Conservation (phyloP, 805 yeast species). For the Sugiyamaella americana region DNA sequence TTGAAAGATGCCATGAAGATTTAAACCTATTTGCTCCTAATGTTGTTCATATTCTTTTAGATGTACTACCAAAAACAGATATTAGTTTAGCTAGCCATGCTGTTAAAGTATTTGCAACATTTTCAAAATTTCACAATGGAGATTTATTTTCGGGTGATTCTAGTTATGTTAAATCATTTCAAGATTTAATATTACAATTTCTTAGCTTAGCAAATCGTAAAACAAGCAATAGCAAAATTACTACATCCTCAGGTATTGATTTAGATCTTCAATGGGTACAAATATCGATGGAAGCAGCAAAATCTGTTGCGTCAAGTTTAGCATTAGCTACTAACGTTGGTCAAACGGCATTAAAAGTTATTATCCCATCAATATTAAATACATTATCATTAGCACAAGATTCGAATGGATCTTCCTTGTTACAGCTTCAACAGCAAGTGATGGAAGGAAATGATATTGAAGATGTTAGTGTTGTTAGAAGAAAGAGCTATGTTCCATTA, state of each 20-base stretch:
- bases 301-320: conserved; percentile 32
- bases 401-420: conserved; percentile 5
- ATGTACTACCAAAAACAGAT: conserved; percentile 53
- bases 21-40: conserved; percentile 73
- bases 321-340: conserved; percentile 29
- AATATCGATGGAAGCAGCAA: conserved; percentile 43
- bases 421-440: conserved; percentile 5
- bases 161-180: conserved; percentile 46
- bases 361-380: conserved; percentile 24
- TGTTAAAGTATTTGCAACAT: conserved; percentile 27
- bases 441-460: neutral
- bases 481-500: no score
- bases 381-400: conserved; percentile 16
- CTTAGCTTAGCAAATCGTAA: conserved; percentile 24
- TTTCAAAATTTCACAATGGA: conserved; percentile 50
- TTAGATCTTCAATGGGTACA: conserved; percentile 19
- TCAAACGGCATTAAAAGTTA: conserved; percentile 21
- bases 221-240: conserved; percentile 30
- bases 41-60: conserved; percentile 53
- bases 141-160: conserved; percentile 62
- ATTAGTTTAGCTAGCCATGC: conserved; percentile 47
- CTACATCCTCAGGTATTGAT: conserved; percentile 33
- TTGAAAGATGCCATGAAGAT: conserved; percentile 73
- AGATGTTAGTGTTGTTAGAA: neutral
- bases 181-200: conserved; percentile 24